Evolutionary conservation across 306 rosid species (phyloP), one percentile per base, ranked within the genome.

Genomic region (Ammopiptanthus mongolicus): DNA sequence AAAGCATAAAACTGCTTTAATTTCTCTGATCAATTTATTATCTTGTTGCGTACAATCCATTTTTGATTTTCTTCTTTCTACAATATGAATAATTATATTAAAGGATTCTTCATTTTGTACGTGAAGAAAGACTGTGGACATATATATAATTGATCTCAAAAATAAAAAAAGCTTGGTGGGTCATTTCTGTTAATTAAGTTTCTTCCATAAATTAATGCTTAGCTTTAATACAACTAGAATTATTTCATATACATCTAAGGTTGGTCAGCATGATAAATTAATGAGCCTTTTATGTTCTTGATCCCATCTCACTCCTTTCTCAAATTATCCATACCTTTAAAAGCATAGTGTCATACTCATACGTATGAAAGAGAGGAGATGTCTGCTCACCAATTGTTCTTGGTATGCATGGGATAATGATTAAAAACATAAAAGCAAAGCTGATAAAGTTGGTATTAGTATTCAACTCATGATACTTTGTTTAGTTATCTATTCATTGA

Each of bases 381-480:
- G 53, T 73, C 73, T 84, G 80, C 71, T 80, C 76, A 64, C 73
- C 73, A n/a, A n/a, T 80, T 80, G 84, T 50, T 75, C 73, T 74
- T 57, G 71, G 69, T 74, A 79, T 70, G 41, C 66, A 52, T 70
- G 60, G 42, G 78, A 74, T 59, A 75, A 71, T 81, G 21, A 75
- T 58, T 46, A 65, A 75, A 62, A 50, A 47, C 39, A 21, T 65
- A 75, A 78, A 83, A 61, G 81, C 63, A 80, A 73, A 70, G 86
- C 39, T 64, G 78, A 78, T 42, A 65, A 74, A 81, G 81, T 85
- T 77, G 60, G 78, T 63, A 36, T 78, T 48, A 60, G 69, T 72
- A 69, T 64, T 52, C 19, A 58, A 76, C 19, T 68, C 48, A 58
- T 42, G 1, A 23, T 23, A 0, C 2, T 66, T 56, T 46, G 69